These are phyloP conservation scores for Eucalyptus tenuipes DNA, from an alignment of 345 rosid species.

Conservation along the genomic window DNA sequence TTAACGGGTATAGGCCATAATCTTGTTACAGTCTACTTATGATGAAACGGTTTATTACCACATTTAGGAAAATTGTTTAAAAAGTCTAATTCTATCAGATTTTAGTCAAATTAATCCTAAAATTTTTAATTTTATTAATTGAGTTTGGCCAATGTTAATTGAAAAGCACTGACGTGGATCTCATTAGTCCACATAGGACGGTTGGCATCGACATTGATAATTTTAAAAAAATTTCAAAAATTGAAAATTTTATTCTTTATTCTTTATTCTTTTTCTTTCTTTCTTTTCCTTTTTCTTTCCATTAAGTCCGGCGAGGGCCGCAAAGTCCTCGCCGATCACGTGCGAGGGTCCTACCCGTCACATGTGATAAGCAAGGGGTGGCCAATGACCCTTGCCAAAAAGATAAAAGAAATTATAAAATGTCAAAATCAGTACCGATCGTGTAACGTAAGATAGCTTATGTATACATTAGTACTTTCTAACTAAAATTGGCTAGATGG, in stretches of 20 bases:
- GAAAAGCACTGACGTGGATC: no score
- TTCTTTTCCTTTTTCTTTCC: neutral
- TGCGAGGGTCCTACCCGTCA: neutral
- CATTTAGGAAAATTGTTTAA: neutral
- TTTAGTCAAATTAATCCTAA: neutral
- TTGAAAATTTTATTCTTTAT: no score
- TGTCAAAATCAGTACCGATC: fast-evolving
- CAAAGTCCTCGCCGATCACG: neutral
- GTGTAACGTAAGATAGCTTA: no score
- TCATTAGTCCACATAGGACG: fast-evolving
- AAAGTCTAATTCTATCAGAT: neutral
- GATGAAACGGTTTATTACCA: neutral
- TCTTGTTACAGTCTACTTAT: neutral
- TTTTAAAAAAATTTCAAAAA: no score
- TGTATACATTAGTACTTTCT: neutral
- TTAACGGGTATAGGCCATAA: neutral
- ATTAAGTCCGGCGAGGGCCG: neutral
- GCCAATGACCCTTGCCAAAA: no score
- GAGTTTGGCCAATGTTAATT: no score
- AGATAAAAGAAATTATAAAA: no score
- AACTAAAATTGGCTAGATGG: no score
- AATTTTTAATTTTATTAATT: no score
- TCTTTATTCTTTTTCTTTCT: no score
- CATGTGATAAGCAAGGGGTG: neutral
- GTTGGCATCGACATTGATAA: fast-evolving